These are phyloP conservation scores for Melampsora larici-populina DNA, from an alignment of 1,284 basidiomycete genomes.

Conservation along the genomic window DNA sequence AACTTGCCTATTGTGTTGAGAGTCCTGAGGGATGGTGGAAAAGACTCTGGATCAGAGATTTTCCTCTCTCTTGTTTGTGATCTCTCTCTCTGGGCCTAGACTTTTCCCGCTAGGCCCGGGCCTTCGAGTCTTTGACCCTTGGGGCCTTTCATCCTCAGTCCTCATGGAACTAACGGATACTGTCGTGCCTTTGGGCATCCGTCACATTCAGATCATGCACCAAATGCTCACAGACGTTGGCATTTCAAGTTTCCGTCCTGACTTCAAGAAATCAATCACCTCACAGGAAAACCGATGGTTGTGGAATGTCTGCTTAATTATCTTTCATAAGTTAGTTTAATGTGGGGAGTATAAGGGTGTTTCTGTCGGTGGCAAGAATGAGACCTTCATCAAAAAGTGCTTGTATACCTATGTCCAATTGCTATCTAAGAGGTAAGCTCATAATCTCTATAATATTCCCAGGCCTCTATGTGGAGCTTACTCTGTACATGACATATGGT, in stretches of 20 bases:
- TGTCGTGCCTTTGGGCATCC: too few relatives aligned
- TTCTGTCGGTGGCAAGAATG: background rate
- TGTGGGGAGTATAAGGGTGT: conserved; percentile 15
- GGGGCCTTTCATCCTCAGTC: too few relatives aligned
- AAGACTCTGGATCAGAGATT: too few relatives aligned
- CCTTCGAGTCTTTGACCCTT: too few relatives aligned
- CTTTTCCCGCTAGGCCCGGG: too few relatives aligned
- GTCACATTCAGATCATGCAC: conserved; percentile 19
- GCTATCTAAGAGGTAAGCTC: background rate
- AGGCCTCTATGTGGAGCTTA: background rate
- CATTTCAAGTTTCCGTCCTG: conserved; percentile 17
- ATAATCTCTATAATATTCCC: background rate
- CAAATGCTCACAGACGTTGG: conserved; percentile 14
- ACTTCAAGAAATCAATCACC: conserved; percentile 6
- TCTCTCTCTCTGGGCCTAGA: too few relatives aligned
- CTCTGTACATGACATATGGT: background rate
- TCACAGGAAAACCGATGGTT: conserved; percentile 18
- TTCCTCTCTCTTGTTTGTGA: too few relatives aligned
- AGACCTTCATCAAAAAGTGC: background rate
- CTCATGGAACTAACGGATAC: too few relatives aligned
- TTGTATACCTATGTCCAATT: background rate
- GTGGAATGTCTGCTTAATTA: conserved; percentile 8
- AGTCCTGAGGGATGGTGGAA: too few relatives aligned
- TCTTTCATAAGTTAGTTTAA: conserved; percentile 1
- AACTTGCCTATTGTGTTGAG: too few relatives aligned